Conservation (phyloP, 805 yeast genomes). For the Yamadazyma philogaea region DNA sequence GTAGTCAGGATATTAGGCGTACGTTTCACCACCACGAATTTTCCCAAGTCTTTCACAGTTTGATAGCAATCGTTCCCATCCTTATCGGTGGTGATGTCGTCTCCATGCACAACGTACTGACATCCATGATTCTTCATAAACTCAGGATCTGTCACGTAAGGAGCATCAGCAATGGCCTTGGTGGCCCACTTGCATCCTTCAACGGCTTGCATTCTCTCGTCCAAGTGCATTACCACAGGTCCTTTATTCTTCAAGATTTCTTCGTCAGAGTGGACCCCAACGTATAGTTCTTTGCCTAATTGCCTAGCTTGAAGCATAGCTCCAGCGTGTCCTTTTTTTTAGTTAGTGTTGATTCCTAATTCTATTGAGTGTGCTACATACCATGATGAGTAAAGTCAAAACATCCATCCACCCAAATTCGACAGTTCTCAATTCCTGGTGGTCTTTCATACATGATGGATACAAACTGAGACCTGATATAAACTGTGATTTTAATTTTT, state of each 20-base stretch:
- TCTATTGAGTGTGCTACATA: constrained; percentile 22
- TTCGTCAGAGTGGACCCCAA: constrained; percentile 91
- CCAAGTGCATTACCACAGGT: constrained; percentile 84
- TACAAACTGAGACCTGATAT: background rate
- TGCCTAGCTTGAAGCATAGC: constrained; percentile 92
- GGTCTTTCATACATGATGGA: constrained; percentile 37
- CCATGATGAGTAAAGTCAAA: constrained; percentile 98
- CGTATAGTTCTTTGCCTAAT: constrained; percentile 69
- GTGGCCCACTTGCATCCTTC: constrained; percentile 90
- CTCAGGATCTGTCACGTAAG: constrained; percentile 86
- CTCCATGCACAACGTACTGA: constrained; percentile 95
- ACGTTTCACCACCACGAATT: constrained; percentile 86
- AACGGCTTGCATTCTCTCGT: constrained; percentile 81
- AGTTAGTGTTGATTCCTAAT: constrained; percentile 17
- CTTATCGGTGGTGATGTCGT: constrained; percentile 95
- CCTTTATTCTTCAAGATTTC: constrained; percentile 84
- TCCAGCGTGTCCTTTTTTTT: constrained; percentile 68
- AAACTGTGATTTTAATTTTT: background rate
- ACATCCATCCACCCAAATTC: constrained; percentile 97
- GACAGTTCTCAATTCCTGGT: constrained; percentile 40
- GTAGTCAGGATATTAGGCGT: constrained; percentile 95
- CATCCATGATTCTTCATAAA: constrained; percentile 76
- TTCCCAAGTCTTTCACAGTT: constrained; percentile 75
- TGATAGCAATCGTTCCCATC: constrained; percentile 92
- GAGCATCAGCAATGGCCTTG: constrained; percentile 69